Evolutionary conservation across 2,329 filamentous ascomycete genomes (phyloP).

Genomic region (Cylindrodendrum hubeiense): DNA sequence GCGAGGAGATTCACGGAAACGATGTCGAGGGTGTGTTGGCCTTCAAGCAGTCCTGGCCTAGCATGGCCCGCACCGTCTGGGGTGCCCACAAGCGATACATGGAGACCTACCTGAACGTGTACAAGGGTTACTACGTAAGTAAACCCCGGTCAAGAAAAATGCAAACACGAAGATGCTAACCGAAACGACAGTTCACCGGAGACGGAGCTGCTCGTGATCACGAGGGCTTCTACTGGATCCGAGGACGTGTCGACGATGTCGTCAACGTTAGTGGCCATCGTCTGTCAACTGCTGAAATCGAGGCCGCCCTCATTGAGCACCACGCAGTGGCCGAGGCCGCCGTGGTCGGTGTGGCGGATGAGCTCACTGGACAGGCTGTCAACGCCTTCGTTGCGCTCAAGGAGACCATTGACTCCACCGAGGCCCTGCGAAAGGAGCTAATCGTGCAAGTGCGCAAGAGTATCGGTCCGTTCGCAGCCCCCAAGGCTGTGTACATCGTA

Average conservation of each 20-base stretch:
- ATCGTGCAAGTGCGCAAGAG: constrained; percentile 96
- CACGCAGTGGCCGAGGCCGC: constrained; percentile 91
- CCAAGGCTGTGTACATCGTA: constrained; percentile 92
- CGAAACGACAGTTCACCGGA: constrained; percentile 78
- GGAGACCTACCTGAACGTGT: constrained; percentile 98
- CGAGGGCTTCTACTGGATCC: constrained; percentile 99
- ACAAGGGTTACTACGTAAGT: constrained; percentile 96
- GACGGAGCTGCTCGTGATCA: constrained; percentile 96
- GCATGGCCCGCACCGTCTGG: constrained; percentile 98
- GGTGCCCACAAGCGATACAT: constrained; percentile 98
- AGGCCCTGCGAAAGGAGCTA: constrained; percentile 92
- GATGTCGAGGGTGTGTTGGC: constrained; percentile 97
- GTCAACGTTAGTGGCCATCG: constrained; percentile 98
- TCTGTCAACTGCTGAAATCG: constrained; percentile 96
- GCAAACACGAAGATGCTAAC: background rate
- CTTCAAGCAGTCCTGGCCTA: constrained; percentile 98
- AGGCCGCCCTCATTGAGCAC: constrained; percentile 96
- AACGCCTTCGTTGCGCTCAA: constrained; percentile 97
- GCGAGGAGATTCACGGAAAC: constrained; percentile 93
- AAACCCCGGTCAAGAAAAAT: background rate
- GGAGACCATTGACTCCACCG: constrained; percentile 80
- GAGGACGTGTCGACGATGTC: constrained; percentile 96
- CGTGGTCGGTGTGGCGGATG: constrained; percentile 92
- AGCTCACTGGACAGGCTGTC: constrained; percentile 96
- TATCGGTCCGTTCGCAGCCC: constrained; percentile 96